Conservation (phyloP, 768 basidiomycete species). For the Amanita brunnescens region DNA sequence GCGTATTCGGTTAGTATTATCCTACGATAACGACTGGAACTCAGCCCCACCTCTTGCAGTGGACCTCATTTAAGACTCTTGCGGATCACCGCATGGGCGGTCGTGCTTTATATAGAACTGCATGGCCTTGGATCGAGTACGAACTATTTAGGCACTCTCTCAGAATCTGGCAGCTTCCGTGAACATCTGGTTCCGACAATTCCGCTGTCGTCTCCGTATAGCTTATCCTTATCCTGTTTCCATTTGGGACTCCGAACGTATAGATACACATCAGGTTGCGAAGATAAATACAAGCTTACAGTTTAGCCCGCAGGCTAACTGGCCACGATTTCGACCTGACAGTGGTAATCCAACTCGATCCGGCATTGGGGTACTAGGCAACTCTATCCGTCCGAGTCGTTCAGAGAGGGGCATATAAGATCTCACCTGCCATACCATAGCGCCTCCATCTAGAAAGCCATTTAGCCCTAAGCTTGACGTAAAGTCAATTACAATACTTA, state of each 20-base stretch:
- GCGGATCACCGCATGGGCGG: too few relatives aligned
- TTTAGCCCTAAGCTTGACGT: not conserved
- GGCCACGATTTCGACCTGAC: not conserved
- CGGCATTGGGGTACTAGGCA: not conserved
- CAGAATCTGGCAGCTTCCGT: too few relatives aligned
- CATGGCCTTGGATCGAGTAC: too few relatives aligned
- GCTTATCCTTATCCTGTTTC: too few relatives aligned
- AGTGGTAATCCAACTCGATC: not conserved
- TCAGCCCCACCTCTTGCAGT: too few relatives aligned
- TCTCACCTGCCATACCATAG: not conserved
- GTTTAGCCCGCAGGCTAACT: not conserved
- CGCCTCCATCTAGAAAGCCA: not conserved
- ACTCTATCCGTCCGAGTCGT: not conserved
- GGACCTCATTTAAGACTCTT: too few relatives aligned
- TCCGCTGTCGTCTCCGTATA: too few relatives aligned
- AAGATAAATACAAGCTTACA: not conserved
- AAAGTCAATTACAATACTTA: conserved; percentile 18
- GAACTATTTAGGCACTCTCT: too few relatives aligned
- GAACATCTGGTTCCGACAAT: too few relatives aligned
- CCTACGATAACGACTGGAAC: too few relatives aligned
- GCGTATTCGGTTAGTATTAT: too few relatives aligned
- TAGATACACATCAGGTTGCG: not conserved
- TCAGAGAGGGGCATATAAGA: not conserved
- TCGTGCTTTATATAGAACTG: too few relatives aligned
- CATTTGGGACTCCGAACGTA: not conserved